Evolutionary conservation across 192 early-diverging fungal species (phyloP).

Genomic region (Entophlyctis luteolus): DNA sequence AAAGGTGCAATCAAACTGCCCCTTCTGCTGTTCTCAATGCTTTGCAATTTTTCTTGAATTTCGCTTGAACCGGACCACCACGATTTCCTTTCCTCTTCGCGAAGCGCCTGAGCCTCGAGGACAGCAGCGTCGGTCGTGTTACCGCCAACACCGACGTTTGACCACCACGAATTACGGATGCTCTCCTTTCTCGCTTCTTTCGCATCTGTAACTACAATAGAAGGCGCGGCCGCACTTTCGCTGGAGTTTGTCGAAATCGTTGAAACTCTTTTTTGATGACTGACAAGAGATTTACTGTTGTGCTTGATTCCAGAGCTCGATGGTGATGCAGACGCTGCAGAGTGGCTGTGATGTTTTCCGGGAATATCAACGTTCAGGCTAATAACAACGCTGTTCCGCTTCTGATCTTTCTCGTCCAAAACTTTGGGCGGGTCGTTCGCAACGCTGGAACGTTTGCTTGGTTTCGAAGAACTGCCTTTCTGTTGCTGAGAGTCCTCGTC

Average conservation of each 20-base stretch:
- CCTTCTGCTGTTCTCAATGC: background rate
- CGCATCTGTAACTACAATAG: constrained; percentile 16
- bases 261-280: background rate
- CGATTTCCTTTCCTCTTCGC: constrained; percentile 16
- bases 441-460: background rate
- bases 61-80: constrained; percentile 23
- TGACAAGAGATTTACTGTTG: background rate
- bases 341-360: background rate
- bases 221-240: background rate
- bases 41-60: background rate
- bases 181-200: constrained; percentile 25
- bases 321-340: background rate
- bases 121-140: constrained; percentile 18
- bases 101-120: constrained; percentile 24
- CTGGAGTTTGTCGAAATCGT: constrained; percentile 3
- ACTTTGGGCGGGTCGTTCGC: background rate
- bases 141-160: constrained; percentile 18
- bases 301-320: background rate
- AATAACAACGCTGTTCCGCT: background rate
- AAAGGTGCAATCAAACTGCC: background rate
- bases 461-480: background rate
- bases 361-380: background rate
- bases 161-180: constrained; percentile 31
- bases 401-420: background rate
- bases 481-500: background rate